Base-by-base conservation (phyloP, 75 land plant genomes). In the Pseudotsuga menziesii region DNA sequence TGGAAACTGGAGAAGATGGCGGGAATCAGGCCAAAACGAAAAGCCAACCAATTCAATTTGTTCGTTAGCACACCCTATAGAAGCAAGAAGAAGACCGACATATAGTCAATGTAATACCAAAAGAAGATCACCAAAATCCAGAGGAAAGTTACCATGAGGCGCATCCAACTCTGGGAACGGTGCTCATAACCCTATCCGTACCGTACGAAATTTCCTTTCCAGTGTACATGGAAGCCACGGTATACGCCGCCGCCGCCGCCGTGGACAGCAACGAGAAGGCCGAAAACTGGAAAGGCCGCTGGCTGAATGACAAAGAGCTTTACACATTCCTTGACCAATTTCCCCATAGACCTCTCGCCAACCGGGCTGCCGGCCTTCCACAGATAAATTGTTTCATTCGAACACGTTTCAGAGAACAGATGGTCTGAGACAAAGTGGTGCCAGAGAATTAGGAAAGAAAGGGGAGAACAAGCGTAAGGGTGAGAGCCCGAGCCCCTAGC, bases 161-260 rank as follows among this genome's bases (percentile, higher is more conserved):
- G 59, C 3, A 16, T 58, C n/a, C 59, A 58, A 20, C 20, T 2
- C 19, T 5, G 5, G 59, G 22, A 58, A 58, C n/a, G n/a, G 3
- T 19, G 4, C 59, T 20, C 59, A 58, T 19, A 58, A 3, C 19
- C 58, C 14, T 57, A n/a, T n/a, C n/a, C 0, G 3, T n/a, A n/a
- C n/a, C 12, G 11, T 57, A 88, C 23, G 88, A 64, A 8, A 87
- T 56, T 16, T 82, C 82, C 35, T 80, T 83, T 60, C 81, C 81
- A 4, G 85, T 79, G 84, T 86, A 88, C 58, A 83, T 13, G 82
- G 86, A 83, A 12, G 94, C 92, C 76, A 89, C 86, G 35, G 82
- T 82, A 61, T 82, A 88, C 19, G 86, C 90, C 16, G 87, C 88
- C 35, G 97, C 82, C 16, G 97, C 81, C n/a, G n/a, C n/a, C 20